A percentile compares a stretch with the other conserved stretches of the same genome.
Evolutionary conservation across 192 early-diverging fungal genomes (phyloP).

Genomic region (Coemansia sp.): DNA sequence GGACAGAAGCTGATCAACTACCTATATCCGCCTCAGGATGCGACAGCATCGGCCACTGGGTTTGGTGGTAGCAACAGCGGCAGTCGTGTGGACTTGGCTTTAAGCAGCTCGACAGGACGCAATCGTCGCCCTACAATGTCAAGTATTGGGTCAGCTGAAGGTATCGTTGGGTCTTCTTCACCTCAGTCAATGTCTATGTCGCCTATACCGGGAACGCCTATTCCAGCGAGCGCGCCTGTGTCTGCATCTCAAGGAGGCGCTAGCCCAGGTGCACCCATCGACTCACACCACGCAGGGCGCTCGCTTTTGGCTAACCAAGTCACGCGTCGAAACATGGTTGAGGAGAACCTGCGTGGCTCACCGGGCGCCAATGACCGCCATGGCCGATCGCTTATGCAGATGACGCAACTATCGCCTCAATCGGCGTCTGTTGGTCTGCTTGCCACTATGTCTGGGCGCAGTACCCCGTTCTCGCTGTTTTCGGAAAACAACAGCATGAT

Average conservation of each 20-base stretch:
- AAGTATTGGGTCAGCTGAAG: constrained; percentile 6
- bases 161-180: background rate
- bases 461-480: constrained; percentile 23
- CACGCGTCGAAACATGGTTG: constrained; percentile 20
- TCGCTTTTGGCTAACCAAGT: constrained; percentile 14
- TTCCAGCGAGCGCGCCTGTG: background rate
- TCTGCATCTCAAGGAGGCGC: background rate
- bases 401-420: constrained; percentile 8
- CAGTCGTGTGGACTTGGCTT: background rate
- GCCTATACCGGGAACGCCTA: background rate
- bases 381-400: background rate
- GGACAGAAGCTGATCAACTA: constrained; percentile 77
- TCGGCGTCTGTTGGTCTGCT: constrained; percentile 16
- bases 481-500: constrained; percentile 34
- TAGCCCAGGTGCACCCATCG: background rate
- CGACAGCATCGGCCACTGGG: background rate
- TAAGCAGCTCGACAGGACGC: background rate
- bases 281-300: background rate
- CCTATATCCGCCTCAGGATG: constrained; percentile 64
- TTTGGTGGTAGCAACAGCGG: background rate
- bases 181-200: background rate
- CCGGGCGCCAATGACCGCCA: constrained; percentile 3
- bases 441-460: constrained; percentile 25
- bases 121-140: constrained; percentile 6
- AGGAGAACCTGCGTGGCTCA: constrained; percentile 8